Conservation (phyloP, 108 stramenopile species). For the Skeletonema potamos region DNA sequence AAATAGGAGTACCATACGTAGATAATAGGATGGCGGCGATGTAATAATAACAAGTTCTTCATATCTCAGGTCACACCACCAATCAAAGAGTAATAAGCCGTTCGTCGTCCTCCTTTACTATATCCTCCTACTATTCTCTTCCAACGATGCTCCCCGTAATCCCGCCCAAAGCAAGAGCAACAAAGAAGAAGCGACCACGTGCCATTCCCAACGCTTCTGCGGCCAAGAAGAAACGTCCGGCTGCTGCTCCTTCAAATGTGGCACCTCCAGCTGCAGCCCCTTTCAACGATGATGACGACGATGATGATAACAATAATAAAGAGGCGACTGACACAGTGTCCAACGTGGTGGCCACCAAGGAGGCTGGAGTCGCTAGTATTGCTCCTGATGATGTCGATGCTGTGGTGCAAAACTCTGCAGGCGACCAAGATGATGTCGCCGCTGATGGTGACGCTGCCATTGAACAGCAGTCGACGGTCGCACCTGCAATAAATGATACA, state of each 20-base stretch:
- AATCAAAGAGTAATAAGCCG: too few relatives aligned
- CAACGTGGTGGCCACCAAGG: neutral
- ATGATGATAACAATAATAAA: neutral
- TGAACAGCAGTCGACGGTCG: neutral
- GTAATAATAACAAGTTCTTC: too few relatives aligned
- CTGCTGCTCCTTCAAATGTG: neutral
- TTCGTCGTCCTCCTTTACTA: too few relatives aligned
- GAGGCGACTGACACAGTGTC: neutral
- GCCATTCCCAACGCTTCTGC: neutral
- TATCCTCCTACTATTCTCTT: too few relatives aligned
- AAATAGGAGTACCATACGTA: too few relatives aligned
- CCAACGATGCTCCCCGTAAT: neutral
- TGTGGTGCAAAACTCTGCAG: neutral
- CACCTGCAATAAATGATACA: too few relatives aligned
- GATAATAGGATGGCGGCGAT: too few relatives aligned
- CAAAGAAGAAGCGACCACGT: neutral
- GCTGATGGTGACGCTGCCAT: neutral
- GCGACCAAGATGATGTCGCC: neutral
- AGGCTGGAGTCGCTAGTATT: neutral
- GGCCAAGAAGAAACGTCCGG: neutral
- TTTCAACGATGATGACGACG: neutral
- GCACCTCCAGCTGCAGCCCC: neutral
- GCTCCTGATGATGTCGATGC: neutral
- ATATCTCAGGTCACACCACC: too few relatives aligned
- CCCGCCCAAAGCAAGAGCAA: neutral